Percentiles rank a stretch among this genome's conserved stretches.
Conservation (phyloP, 1,284 basidiomycete species). For the Anthracocystis panici-leucophaei region DNA sequence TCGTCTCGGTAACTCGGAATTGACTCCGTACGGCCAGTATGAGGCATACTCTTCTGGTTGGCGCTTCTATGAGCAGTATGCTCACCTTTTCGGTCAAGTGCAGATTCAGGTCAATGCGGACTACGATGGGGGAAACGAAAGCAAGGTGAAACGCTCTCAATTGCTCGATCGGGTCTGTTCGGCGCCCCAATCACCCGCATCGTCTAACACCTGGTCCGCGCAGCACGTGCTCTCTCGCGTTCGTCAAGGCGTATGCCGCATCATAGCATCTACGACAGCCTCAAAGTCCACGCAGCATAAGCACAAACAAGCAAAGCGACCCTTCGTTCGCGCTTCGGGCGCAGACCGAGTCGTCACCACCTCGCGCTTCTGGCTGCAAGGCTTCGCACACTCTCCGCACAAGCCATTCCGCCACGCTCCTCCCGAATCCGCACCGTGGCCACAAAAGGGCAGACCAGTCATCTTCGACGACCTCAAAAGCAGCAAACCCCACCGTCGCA, state of each 20-base stretch:
- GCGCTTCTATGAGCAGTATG: constrained; percentile 40
- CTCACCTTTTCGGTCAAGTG: constrained; percentile 25
- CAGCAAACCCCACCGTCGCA: constrained; percentile 32
- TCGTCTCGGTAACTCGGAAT: constrained; percentile 45
- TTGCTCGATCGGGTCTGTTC: constrained; percentile 3
- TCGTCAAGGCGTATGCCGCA: constrained; percentile 10
- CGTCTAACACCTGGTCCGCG: background rate
- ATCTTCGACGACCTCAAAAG: constrained; percentile 23
- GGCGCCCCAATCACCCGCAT: background rate
- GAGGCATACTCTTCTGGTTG: constrained; percentile 44
- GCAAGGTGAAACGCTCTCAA: background rate
- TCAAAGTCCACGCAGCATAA: background rate
- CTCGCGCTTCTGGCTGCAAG: constrained; percentile 49
- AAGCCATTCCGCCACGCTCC: constrained; percentile 36
- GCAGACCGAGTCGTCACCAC: constrained; percentile 41
- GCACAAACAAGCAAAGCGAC: constrained; percentile 5
- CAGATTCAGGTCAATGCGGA: constrained; percentile 38
- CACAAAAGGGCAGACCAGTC: constrained; percentile 32
- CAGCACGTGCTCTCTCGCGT: constrained; percentile 11
- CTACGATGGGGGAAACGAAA: background rate
- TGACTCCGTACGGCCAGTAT: constrained; percentile 47
- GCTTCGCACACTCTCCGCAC: constrained; percentile 29
- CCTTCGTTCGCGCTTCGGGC: constrained; percentile 44
- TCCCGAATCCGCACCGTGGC: constrained; percentile 46
- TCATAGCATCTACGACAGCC: background rate